Conservation (phyloP, 208 protist genomes). For the Trypanosoma caninum region DNA sequence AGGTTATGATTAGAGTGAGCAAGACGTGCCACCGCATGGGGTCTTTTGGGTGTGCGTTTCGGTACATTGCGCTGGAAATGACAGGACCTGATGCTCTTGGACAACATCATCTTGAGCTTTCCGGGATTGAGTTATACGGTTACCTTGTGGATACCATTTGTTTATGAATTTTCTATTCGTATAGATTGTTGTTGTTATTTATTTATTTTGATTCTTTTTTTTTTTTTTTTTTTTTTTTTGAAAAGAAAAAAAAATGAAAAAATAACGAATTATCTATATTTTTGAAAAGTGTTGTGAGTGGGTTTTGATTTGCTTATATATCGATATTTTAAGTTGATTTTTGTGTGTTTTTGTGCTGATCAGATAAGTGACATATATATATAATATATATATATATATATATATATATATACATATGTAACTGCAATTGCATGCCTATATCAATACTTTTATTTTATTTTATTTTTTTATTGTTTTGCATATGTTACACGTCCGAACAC, state of each 20-base stretch:
- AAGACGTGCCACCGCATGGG: background rate
- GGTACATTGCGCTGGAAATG: constrained; percentile 19
- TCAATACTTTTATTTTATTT: constrained; percentile 7
- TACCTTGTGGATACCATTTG: constrained; percentile 7
- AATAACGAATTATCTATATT: background rate
- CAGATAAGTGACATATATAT: too few relatives aligned
- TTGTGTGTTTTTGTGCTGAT: too few relatives aligned
- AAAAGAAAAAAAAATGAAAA: background rate
- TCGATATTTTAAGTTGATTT: too few relatives aligned
- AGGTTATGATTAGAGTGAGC: background rate
- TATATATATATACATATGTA: background rate
- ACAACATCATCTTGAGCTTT: constrained; percentile 18
- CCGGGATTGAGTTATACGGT: constrained; percentile 21
- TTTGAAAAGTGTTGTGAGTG: too few relatives aligned
- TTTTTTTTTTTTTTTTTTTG: constrained; percentile 1
- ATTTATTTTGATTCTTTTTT: constrained; percentile 12
- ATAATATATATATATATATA: too few relatives aligned
- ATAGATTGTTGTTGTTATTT: constrained; percentile 5
- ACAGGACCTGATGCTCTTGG: constrained; percentile 15
- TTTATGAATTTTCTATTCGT: background rate
- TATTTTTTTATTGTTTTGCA: background rate
- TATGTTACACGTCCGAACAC: background rate
- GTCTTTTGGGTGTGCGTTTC: constrained; percentile 7
- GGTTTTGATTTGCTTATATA: too few relatives aligned
- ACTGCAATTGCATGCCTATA: constrained; percentile 7